phyloP scores from a whole-genome alignment of 345 rosid species.

The Carallia pectinifolia region DNA sequence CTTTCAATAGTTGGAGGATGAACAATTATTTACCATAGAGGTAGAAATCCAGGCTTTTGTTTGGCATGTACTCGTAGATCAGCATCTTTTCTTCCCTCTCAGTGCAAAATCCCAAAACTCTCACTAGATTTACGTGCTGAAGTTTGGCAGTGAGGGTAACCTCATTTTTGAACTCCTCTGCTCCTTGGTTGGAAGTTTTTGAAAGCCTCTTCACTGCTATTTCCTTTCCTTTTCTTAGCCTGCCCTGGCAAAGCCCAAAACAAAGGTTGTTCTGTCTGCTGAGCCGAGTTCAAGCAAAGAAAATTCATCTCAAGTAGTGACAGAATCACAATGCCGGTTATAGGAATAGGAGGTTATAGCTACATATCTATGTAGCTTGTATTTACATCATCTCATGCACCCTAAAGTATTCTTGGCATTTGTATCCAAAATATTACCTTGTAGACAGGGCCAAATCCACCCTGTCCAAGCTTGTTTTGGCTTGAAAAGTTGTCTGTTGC shows the following conservation, averaged over 20 bases:
- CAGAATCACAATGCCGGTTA: no score
- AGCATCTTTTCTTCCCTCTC: constrained; percentile 40
- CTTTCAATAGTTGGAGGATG: constrained; percentile 5
- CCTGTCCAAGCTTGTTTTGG: constrained; percentile 43
- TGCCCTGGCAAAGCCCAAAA: constrained; percentile 24
- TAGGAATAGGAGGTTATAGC: no score
- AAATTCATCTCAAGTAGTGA: no score
- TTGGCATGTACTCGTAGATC: constrained; percentile 41
- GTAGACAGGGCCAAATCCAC: constrained; percentile 53
- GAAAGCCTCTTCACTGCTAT: constrained; percentile 51
- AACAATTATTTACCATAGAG: constrained; percentile 25
- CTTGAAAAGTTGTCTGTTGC: constrained; percentile 40
- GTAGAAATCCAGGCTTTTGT: constrained; percentile 37
- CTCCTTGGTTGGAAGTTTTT: constrained; percentile 37
- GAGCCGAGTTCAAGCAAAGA: no score
- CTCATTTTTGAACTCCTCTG: constrained; percentile 39
- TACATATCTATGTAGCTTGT: no score
- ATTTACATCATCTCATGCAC: no score
- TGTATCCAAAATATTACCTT: constrained; percentile 17
- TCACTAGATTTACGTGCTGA: constrained; percentile 43
- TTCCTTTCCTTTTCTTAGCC: constrained; percentile 27
- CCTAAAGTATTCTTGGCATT: not conserved
- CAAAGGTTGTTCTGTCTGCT: no score
- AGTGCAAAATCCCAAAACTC: constrained; percentile 37
- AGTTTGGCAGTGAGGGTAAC: constrained; percentile 37